These are phyloP conservation scores for Aethionema arabicum DNA, from an alignment of 345 rosid species.

Conservation along the genomic window DNA sequence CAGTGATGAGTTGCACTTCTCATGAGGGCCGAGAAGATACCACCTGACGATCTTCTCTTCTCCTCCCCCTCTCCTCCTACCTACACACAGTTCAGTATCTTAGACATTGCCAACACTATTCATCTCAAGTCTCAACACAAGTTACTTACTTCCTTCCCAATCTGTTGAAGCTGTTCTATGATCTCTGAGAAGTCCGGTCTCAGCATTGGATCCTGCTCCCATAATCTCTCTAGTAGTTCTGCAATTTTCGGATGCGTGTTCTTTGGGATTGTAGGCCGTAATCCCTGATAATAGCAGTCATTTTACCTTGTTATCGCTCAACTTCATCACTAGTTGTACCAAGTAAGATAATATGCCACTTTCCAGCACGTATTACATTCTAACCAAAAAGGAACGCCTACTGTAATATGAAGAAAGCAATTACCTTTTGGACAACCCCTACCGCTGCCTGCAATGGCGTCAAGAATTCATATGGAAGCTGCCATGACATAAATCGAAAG, in stretches of 20 bases:
- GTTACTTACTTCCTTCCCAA: constrained; percentile 68
- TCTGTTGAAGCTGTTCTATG: constrained; percentile 57
- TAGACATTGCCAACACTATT: not conserved
- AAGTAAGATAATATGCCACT: too few species aligned
- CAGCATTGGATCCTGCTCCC: constrained; percentile 84
- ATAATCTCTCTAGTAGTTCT: constrained; percentile 68
- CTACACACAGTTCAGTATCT: constrained; percentile 34
- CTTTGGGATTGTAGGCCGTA: constrained; percentile 82
- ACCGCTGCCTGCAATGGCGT: constrained; percentile 99
- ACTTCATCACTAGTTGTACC: too few species aligned
- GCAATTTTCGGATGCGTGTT: constrained; percentile 58
- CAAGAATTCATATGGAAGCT: constrained; percentile 90
- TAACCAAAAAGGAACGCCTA: too few species aligned
- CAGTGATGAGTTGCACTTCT: constrained; percentile 62
- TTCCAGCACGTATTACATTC: too few species aligned
- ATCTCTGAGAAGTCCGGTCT: constrained; percentile 93
- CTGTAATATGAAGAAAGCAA: not conserved
- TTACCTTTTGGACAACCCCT: constrained; percentile 96
- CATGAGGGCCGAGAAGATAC: constrained; percentile 78
- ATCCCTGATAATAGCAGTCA: constrained; percentile 44
- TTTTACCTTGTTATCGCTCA: constrained; percentile 49
- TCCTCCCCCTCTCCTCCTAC: constrained; percentile 70
- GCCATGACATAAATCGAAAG: constrained; percentile 36
- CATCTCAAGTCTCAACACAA: not conserved
- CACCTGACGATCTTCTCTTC: constrained; percentile 69